Conservation (phyloP, 2,329 filamentous ascomycete genomes). For the Ampelomyces quisqualis region DNA sequence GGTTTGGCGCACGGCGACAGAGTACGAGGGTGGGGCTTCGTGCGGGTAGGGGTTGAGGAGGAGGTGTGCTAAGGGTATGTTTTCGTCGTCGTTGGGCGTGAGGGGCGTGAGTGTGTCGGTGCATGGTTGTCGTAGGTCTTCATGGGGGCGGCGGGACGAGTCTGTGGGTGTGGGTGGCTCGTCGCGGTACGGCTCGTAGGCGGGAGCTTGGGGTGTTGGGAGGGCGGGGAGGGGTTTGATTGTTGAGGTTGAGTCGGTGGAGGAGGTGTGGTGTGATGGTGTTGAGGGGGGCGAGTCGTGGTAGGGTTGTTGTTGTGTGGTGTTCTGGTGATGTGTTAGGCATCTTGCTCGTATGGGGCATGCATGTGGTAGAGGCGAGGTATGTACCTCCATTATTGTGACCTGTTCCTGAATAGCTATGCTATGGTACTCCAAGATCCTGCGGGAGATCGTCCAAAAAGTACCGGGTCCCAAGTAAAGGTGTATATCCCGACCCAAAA, state of each 20-base stretch:
- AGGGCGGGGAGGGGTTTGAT: constrained; percentile 6
- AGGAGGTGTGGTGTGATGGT: not conserved
- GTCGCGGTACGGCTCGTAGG: constrained; percentile 8
- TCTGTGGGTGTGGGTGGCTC: constrained; percentile 4
- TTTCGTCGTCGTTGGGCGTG: constrained; percentile 16
- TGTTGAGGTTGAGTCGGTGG: not conserved
- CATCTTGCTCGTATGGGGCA: not conserved
- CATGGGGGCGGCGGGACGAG: too few species aligned
- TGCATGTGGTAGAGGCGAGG: not conserved
- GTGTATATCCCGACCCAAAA: not conserved
- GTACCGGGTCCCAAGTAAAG: not conserved
- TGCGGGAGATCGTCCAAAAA: not conserved
- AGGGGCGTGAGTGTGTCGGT: constrained; percentile 3
- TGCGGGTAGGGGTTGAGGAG: constrained; percentile 19
- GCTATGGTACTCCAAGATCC: not conserved
- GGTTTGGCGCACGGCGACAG: constrained; percentile 23
- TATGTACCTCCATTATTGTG: constrained; percentile 4
- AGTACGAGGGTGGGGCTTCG: constrained; percentile 33
- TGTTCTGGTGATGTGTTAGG: constrained; percentile 2
- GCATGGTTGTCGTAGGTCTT: constrained; percentile 7
- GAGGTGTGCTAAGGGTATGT: constrained; percentile 33
- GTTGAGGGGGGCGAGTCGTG: constrained; percentile 1
- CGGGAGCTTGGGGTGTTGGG: not conserved
- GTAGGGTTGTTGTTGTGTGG: constrained; percentile 1
- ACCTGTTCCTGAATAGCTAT: not conserved